These are phyloP conservation scores for Eimeria zaria DNA, from an alignment of 169 alveolate species.

Conservation along the genomic window DNA sequence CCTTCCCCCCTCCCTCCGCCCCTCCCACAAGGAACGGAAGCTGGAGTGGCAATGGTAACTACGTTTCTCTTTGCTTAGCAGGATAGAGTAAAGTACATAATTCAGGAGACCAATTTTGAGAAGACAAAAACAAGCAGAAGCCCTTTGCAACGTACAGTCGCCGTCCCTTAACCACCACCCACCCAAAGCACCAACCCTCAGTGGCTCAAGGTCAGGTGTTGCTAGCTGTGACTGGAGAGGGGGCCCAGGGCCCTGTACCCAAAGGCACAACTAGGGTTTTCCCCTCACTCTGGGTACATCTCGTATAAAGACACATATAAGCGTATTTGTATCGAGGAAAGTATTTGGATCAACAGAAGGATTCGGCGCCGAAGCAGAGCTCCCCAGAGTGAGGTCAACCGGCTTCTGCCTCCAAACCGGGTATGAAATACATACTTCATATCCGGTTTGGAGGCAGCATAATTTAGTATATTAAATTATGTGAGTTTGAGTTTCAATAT, in stretches of 20 bases:
- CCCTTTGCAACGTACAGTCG: neutral
- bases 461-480: neutral
- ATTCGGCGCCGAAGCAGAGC: constrained; percentile 17
- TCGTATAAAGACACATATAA: neutral
- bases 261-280: constrained; percentile 1
- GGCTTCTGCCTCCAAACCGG: constrained; percentile 26
- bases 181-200: constrained; percentile 53
- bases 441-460: neutral
- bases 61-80: neutral
- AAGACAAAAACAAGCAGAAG: neutral
- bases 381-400: neutral
- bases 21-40: neutral
- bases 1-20: neutral
- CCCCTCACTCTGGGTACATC: neutral
- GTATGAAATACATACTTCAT: neutral
- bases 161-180: constrained; percentile 44
- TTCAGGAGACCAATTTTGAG: neutral
- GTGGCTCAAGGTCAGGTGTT: constrained; percentile 69
- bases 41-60: neutral
- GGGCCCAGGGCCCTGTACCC: constrained; percentile 79
- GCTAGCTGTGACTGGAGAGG: constrained; percentile 80
- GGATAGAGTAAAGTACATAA: neutral
- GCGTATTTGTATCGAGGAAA: neutral
- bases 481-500: neutral
- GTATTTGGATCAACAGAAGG: neutral